Evolutionary conservation across 257 asterid genomes (phyloP), one percentile per base, ranked within the genome.

Genomic region (Solanum paucissectum): DNA sequence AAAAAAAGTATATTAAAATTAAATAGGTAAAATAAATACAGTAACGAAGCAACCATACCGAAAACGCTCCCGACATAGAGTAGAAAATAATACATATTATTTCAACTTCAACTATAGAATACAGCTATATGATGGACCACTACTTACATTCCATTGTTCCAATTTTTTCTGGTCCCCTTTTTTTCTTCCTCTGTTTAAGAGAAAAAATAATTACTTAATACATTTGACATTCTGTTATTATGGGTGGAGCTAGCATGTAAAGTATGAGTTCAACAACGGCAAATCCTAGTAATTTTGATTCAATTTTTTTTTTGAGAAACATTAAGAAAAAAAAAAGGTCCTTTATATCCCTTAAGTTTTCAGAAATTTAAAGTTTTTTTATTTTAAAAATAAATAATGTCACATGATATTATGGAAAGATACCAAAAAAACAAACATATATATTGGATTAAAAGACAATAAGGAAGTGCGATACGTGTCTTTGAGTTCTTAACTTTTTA

Each of bases 121-220:
- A 81, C 85, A 81, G 18, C 85, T 46, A 81, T 81, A 44, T 18
- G 27, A 44, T 81, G 85, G 85, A 29, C 68, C 68, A 46, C 38
- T 36, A 9, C 66, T 46, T 14, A 29, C 68, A 81, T 18, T 46
- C 68, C 68, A 27, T 46, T 46, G 20, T 75, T 75, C 34, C 83
- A 37, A 75, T 5, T 44, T 77, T 42, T 77, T 44, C 0, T 44
- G 9, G 64, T 27, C 14, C 37, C 55, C 29, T 36, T 75, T 75
- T 37, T 3, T 25, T 4, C 18, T 21, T 42, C 3, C 32, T 44
- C 5, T 44, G 9, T 79, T 44, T 42, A 8, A 4, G 14, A 4
- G 64, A 77, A 42, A 44, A 72, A 40, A 40, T 2, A 42, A 40
- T 12, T n/a, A n/a, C n/a, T n/a, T 42, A 38, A n/a, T n/a, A 3